Base-by-base conservation (phyloP, 169 alveolate species). In the Plasmodium yoelii region DNA sequence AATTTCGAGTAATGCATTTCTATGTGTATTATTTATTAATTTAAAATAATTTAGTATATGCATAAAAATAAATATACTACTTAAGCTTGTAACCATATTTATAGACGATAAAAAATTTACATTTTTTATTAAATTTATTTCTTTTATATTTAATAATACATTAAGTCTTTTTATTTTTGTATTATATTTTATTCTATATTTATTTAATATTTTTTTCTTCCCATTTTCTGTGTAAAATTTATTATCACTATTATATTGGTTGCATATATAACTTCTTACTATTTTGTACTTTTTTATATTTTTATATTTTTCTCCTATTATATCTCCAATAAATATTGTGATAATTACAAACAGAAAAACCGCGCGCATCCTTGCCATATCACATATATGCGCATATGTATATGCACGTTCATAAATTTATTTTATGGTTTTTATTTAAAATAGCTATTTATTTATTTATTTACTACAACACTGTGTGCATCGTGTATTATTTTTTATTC, bases 1-100 rank as follows among this genome's bases (percentile, higher is more conserved):
- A 13, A 80, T 64, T 0, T 80, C 90, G 1, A 26, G 49, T 28
- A 80, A 46, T 34, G 47, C 47, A 51, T 5, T 80, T 59, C 72
- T 63, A 65, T 80, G 90, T 22, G 18, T 70, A 18, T 26, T 55
- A 55, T 55, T 49, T 28, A 80, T 49, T 47, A 80, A 55, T 13
- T 65, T 80, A 13, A 60, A 55, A 24, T 39, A 28, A 26, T 80
- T 80, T 24, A 80, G 28, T 1, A 51, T 49, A 65, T 55, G 24
- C 90, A 80, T 80, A 46, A 80, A 80, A 9, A 46, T n/a, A 47
- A 80, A 65, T 7, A 80, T 55, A 57, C 67, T 80, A 51, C 77
- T 19, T 26, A 80, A 69, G 55, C 69, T 26, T n/a, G 39, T 22
- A 34, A 80, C 15, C 7, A 51, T 24, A n/a, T 47, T 49, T 22